These are phyloP conservation scores for Fusarium guadeloupense DNA, from an alignment of 2,329 filamentous ascomycete genomes.

Conservation along the genomic window DNA sequence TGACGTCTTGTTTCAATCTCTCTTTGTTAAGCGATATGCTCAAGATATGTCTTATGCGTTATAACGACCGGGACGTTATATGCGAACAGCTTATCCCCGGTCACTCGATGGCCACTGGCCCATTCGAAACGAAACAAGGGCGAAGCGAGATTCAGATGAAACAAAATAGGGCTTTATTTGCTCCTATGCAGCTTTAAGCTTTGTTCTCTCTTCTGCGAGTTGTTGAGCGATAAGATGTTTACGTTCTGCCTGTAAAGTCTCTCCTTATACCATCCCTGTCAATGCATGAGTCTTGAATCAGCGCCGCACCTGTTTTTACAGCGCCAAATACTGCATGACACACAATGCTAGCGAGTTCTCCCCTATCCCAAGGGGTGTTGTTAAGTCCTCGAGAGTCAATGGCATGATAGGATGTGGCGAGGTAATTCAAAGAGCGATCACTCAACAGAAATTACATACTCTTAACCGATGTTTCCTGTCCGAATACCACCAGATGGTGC, in stretches of 20 bases:
- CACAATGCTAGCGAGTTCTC: not conserved
- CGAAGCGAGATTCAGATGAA: slow-evolving; percentile 15
- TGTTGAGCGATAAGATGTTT: not conserved
- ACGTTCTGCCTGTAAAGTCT: not conserved
- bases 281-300: not conserved
- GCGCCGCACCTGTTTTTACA: not conserved
- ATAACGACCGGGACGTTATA: not conserved
- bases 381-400: slow-evolving; percentile 6
- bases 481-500: not conserved
- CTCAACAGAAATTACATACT: not conserved
- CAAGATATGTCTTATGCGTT: slow-evolving; percentile 7
- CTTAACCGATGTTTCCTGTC: not conserved
- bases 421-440: not conserved
- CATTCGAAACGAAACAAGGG: slow-evolving; percentile 23
- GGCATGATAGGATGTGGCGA: slow-evolving; percentile 18
- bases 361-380: not conserved
- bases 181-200: not conserved
- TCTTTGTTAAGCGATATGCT: slow-evolving; percentile 12
- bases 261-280: not conserved
- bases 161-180: not conserved
- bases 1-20: slow-evolving; percentile 24
- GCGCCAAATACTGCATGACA: not conserved
- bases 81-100: not conserved
- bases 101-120: not conserved
- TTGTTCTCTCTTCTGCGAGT: not conserved